Base-by-base conservation (phyloP, 176 grass and related monocot species). In the Oryza glaberrima region DNA sequence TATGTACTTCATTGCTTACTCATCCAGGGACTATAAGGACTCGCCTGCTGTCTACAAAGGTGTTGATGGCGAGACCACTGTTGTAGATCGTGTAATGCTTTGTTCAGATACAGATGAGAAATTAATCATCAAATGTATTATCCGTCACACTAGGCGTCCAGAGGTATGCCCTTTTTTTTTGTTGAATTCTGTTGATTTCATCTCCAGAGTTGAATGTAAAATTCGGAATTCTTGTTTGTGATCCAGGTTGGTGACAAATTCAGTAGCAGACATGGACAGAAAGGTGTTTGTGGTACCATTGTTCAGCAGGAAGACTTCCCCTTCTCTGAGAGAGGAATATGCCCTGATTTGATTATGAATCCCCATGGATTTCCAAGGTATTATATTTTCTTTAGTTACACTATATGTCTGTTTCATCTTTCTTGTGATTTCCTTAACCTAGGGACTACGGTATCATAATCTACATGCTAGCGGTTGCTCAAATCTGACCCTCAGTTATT, bases 271-370 rank as follows among this genome's bases (percentile, higher is more conserved):
- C 96, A 98, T 77, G 96, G 96, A 17, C 96, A 98, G 71, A 98
- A 98, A 84, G 96, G 96, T 81, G 96, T 98, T 84, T 98, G 96
- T 88, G 96, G 93, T 35, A 98, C 89, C 51, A 98, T 98, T 83
- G 87, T 98, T 92, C 91, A 95, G 73, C 96, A 98, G 82, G 96
- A 98, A 77, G 96, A 98, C 83, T 94, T 98, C 48, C 96, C 96
- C 36, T 98, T 98, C 83, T 94, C 93, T 20, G 93, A 98, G 77
- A 88, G 83, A 58, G 96, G 96, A 83, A 90, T 98, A 75, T 98
- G 96, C 80, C 96, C 96, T 89, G 96, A 95, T 95, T 90, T 98
- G 80, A 98, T 98, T 54, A 98, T 98, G 96, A 98, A 98, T 77
- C 96, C 96, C 54, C 91, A 95, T 87, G 96, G 96, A 90, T 98